Percentiles rank a stretch among this genome's conserved stretches.
These are phyloP conservation scores for Nemania diffusa DNA, from an alignment of 2,329 filamentous ascomycete species.

Conservation along the genomic window DNA sequence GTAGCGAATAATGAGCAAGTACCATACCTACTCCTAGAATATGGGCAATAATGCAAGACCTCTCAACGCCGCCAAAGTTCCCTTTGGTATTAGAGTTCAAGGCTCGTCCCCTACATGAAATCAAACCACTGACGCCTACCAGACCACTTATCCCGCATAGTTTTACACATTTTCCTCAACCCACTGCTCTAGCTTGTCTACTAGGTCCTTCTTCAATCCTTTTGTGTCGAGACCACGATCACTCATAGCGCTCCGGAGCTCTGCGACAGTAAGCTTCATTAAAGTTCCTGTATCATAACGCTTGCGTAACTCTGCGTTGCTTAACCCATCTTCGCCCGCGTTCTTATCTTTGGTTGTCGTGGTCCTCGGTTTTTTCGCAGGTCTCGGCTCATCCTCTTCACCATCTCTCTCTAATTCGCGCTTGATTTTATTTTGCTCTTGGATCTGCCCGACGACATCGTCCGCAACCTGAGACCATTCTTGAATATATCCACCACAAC, in stretches of 20 bases:
- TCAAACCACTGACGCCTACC: slow-evolving; percentile 8
- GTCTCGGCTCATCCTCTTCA: slow-evolving; percentile 51
- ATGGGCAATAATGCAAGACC: no score
- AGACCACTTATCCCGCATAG: neutral
- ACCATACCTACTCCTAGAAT: no score
- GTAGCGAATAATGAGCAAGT: neutral
- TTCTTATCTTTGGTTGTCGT: slow-evolving; percentile 47
- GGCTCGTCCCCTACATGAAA: neutral
- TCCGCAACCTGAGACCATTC: slow-evolving; percentile 80
- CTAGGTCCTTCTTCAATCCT: slow-evolving; percentile 64
- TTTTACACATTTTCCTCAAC: slow-evolving; percentile 57
- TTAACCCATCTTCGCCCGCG: slow-evolving; percentile 51
- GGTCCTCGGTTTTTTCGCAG: slow-evolving; percentile 59
- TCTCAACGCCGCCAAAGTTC: no score
- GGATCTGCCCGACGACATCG: slow-evolving; percentile 57
- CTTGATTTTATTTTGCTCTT: slow-evolving; percentile 59
- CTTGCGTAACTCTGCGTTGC: slow-evolving; percentile 58
- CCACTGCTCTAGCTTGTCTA: slow-evolving; percentile 68
- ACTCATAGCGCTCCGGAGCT: slow-evolving; percentile 61
- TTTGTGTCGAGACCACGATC: slow-evolving; percentile 60
- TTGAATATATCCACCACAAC: slow-evolving; percentile 80
- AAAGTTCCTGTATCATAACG: slow-evolving; percentile 59
- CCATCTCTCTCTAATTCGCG: slow-evolving; percentile 58
- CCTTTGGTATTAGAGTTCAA: neutral
- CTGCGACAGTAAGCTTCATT: slow-evolving; percentile 64